Evolutionary conservation across 345 rosid species (phyloP), one percentile per base, ranked within the genome.

Genomic region (Gossypium sturtianum): DNA sequence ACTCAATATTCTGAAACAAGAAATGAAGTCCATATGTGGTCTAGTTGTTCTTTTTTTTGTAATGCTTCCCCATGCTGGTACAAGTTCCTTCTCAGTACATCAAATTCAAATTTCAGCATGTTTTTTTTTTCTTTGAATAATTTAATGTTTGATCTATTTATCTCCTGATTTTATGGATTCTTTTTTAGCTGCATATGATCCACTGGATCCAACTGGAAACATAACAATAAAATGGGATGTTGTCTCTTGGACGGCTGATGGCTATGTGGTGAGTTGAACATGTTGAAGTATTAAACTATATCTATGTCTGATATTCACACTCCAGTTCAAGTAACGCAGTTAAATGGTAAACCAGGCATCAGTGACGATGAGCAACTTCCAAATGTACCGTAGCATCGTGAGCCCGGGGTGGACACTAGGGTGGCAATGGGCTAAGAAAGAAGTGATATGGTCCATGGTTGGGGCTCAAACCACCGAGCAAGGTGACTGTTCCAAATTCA

Each of bases 401-500:
- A 82, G 82, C n/a, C 94, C 94, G 9, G 94, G 97, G 3, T 92
- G 97, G 97, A 88, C 91, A n/a, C 66, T 92, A 9, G 86, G 87
- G 49, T 92, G 97, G 97, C 45, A 79, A 78, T 92, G 97, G 97
- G 84, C 83, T 20, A 92, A 90, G 75, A 90, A 89, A 81, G 97
- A 92, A 73, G 91, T 92, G 74, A 87, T 90, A 75, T 92, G 97
- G 97, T 72, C 84, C 59, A 92, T 92, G 93, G 82, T 68, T 34
- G 97, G 94, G 48, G 88, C 88, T 59, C 93, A 91, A 84, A 81
- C 97, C 22, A 91, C 91, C 52, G 97, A 91, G 73, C 97, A 91
- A 85, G 97, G 97, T 72, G 97, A 91, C 54, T 91, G 97, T 72
- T 89, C 97, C 29, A 89, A 87, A 85, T 91, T 89, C 89, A 88